Percentiles rank a stretch among this genome's conserved stretches.
phyloP scores from a whole-genome alignment of 768 basidiomycete species.

The Panellus pusillus region DNA sequence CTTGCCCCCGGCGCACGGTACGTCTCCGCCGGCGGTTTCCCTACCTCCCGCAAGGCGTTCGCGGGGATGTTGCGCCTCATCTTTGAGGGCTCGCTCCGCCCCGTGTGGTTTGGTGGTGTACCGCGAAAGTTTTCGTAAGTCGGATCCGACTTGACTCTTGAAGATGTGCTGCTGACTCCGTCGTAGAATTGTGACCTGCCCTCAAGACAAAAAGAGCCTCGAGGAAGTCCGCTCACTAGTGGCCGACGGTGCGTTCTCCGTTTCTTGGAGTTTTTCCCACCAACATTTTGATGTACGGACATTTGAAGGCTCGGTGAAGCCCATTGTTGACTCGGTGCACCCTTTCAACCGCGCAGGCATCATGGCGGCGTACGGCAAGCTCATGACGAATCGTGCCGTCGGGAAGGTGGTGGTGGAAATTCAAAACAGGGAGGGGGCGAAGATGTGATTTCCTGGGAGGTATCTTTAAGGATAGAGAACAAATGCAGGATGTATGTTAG shows the following conservation, averaged over 20 bases:
- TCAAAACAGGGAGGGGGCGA: slow-evolving; percentile 8
- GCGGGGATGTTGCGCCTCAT: slow-evolving; percentile 33
- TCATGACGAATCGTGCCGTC: slow-evolving; percentile 46
- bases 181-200: neutral
- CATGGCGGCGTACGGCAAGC: slow-evolving; percentile 48
- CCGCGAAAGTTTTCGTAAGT: slow-evolving; percentile 49
- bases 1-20: slow-evolving; percentile 54
- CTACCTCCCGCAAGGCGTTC: slow-evolving; percentile 33
- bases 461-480: too few species aligned
- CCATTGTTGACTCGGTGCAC: slow-evolving; percentile 47
- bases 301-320: slow-evolving; percentile 40
- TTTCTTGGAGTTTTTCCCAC: neutral
- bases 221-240: slow-evolving; percentile 1
- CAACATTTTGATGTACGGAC: too few species aligned
- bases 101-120: slow-evolving; percentile 55
- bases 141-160: too few species aligned
- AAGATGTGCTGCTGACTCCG: neutral
- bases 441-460: too few species aligned
- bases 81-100: slow-evolving; percentile 35
- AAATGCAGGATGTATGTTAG: too few species aligned
- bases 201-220: slow-evolving; percentile 1
- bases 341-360: slow-evolving; percentile 41
- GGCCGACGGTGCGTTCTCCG: slow-evolving; percentile 1
- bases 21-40: slow-evolving; percentile 51
- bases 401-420: slow-evolving; percentile 58